phyloP scores from a whole-genome alignment of 2,329 filamentous ascomycete genomes.

The Trichoderma semiorbis region DNA sequence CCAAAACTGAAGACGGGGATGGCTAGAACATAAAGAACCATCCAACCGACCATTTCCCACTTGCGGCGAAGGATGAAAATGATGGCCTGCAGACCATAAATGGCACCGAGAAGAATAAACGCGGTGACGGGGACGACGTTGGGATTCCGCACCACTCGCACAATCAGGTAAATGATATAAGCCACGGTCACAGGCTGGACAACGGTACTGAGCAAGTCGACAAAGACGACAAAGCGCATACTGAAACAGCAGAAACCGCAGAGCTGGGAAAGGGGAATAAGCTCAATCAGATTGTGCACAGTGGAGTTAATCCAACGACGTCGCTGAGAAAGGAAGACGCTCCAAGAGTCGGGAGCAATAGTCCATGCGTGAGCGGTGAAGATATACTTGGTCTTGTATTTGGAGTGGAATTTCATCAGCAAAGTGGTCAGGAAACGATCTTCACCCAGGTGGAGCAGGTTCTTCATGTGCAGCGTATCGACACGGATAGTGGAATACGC shows the following conservation, averaged over 20 bases:
- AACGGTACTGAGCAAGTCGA: conserved; percentile 88
- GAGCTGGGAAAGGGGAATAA: conserved; percentile 88
- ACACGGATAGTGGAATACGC: conserved; percentile 90
- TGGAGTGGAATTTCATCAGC: conserved; percentile 84
- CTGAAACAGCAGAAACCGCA: conserved; percentile 99
- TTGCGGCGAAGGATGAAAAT: conserved; percentile 96
- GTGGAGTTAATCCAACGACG: conserved; percentile 99
- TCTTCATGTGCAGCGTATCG: conserved; percentile 98
- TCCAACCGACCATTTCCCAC: conserved; percentile 99
- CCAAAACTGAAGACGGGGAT: conserved; percentile 89
- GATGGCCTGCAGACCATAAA: conserved; percentile 93
- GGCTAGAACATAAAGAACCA: conserved; percentile 90
- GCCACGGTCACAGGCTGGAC: conserved; percentile 87
- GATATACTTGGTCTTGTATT: conserved; percentile 98
- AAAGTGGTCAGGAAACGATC: conserved; percentile 96
- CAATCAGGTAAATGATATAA: conserved; percentile 87
- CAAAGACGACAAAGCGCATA: conserved; percentile 96
- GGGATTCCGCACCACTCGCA: conserved; percentile 60
- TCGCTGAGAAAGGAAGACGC: conserved; percentile 94
- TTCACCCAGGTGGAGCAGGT: conserved; percentile 91
- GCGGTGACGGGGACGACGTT: conserved; percentile 74
- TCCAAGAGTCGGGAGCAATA: conserved; percentile 90
- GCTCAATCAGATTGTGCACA: conserved; percentile 93
- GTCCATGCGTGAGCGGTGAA: conserved; percentile 92
- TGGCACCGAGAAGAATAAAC: conserved; percentile 87